These are phyloP conservation scores for Salix brachista DNA, from an alignment of 345 rosid genomes.

Conservation along the genomic window DNA sequence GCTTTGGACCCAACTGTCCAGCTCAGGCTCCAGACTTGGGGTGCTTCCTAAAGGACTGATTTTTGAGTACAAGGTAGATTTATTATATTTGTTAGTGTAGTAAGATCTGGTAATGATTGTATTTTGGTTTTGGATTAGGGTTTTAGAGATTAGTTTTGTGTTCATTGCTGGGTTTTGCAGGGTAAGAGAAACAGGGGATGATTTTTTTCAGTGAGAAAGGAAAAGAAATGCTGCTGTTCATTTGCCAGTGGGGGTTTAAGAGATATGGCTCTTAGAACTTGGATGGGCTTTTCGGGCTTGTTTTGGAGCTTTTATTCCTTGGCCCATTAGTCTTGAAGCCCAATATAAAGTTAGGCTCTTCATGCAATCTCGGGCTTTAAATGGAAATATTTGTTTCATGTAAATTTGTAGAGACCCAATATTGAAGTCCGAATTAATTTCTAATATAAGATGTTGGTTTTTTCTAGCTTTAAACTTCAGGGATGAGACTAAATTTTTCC, in stretches of 20 bases:
- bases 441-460: too few species aligned
- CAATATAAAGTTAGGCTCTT: too few species aligned
- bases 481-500: too few species aligned
- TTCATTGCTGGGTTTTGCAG: slow-evolving; percentile 12
- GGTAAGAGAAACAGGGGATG: neutral
- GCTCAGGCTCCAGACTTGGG: slow-evolving; percentile 56
- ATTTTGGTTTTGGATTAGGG: slow-evolving; percentile 25
- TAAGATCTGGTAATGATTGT: slow-evolving; percentile 38
- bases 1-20: slow-evolving; percentile 60
- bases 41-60: slow-evolving; percentile 79
- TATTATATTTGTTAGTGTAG: slow-evolving; percentile 55
- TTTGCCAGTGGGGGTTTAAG: slow-evolving; percentile 1
- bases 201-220: too few species aligned
- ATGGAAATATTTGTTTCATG: too few species aligned
- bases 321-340: too few species aligned
- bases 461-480: too few species aligned
- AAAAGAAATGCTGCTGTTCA: too few species aligned
- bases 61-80: slow-evolving; percentile 58
- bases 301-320: too few species aligned
- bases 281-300: neutral
- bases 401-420: too few species aligned
- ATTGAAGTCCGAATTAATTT: too few species aligned
- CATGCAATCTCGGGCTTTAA: too few species aligned
- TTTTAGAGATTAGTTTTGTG: slow-evolving; percentile 24
- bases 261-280: neutral